Evolutionary conservation across 352 stramenopile species (phyloP).

Genomic region (Phytophthora crassamura): DNA sequence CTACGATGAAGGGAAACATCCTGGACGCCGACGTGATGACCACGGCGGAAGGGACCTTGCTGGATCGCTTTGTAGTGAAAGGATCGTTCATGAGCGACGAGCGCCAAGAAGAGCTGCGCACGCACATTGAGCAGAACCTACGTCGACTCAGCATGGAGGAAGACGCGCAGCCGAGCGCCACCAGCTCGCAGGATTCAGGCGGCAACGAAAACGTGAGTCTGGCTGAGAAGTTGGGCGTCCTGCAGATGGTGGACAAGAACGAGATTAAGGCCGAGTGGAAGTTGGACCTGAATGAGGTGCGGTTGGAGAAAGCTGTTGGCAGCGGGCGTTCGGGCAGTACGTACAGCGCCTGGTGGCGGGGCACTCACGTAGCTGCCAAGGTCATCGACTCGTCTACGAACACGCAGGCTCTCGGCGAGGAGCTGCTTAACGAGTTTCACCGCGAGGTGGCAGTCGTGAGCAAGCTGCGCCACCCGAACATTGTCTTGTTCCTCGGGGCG

Average conservation of each 20-base stretch:
- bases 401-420: constrained; percentile 67
- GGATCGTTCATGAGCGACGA: constrained; percentile 86
- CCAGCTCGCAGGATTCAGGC: constrained; percentile 23
- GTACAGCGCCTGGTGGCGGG: constrained; percentile 83
- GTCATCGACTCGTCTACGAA: constrained; percentile 81
- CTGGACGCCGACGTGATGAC: constrained; percentile 90
- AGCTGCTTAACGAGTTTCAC: constrained; percentile 88
- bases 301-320: constrained; percentile 71
- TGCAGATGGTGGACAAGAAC: constrained; percentile 88
- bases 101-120: constrained; percentile 72
- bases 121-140: constrained; percentile 80
- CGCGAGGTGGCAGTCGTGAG: constrained; percentile 86
- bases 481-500: constrained; percentile 86
- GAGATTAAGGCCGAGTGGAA: constrained; percentile 88
- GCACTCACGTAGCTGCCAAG: constrained; percentile 82
- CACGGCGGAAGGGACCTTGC: constrained; percentile 74
- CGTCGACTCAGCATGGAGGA: constrained; percentile 66
- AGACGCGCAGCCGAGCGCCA: constrained; percentile 25
- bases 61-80: constrained; percentile 87
- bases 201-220: constrained; percentile 46
- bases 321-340: constrained; percentile 80
- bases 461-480: constrained; percentile 87
- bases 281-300: constrained; percentile 76
- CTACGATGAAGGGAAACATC: constrained; percentile 88
- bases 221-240: constrained; percentile 73